These are phyloP conservation scores for Cystobasidium sp. DNA, from an alignment of 1,284 basidiomycete genomes.

Conservation along the genomic window DNA sequence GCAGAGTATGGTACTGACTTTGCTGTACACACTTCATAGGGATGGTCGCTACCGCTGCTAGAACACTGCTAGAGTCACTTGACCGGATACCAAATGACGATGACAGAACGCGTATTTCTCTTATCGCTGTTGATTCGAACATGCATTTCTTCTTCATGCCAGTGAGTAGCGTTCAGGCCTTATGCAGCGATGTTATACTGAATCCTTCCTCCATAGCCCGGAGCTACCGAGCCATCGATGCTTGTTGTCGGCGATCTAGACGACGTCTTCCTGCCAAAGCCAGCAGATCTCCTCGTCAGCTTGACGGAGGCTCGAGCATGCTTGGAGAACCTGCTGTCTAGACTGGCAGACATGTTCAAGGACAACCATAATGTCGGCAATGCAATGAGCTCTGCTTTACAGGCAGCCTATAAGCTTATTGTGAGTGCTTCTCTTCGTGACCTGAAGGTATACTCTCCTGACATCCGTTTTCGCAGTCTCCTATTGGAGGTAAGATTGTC, in stretches of 20 bases:
- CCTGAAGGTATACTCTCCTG: not conserved
- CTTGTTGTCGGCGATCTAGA: conserved; percentile 95
- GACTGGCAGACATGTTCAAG: conserved; percentile 94
- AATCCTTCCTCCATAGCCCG: conserved; percentile 63
- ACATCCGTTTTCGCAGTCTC: conserved; percentile 61
- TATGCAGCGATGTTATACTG: not conserved
- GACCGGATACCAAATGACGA: conserved; percentile 96
- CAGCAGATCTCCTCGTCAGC: conserved; percentile 92
- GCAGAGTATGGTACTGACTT: not conserved
- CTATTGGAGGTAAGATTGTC: conserved; percentile 94
- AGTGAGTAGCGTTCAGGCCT: conserved; percentile 46
- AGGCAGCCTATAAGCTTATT: conserved; percentile 95
- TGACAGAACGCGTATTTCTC: conserved; percentile 85
- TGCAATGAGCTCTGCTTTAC: conserved; percentile 92
- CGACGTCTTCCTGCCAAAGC: conserved; percentile 97
- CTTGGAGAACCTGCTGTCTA: conserved; percentile 78
- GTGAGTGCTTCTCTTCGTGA: conserved; percentile 59
- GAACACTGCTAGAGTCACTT: conserved; percentile 91
- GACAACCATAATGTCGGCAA: conserved; percentile 89
- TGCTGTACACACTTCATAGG: conserved; percentile 60
- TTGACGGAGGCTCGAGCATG: conserved; percentile 80
- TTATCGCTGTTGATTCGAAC: conserved; percentile 90
- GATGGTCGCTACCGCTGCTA: conserved; percentile 96
- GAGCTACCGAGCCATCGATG: conserved; percentile 84
- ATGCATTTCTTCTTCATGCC: conserved; percentile 92